Percentiles rank a stretch among this genome's conserved stretches.
These are phyloP conservation scores for Coniferiporia weirii DNA, from an alignment of 1,284 basidiomycete species.

Conservation along the genomic window DNA sequence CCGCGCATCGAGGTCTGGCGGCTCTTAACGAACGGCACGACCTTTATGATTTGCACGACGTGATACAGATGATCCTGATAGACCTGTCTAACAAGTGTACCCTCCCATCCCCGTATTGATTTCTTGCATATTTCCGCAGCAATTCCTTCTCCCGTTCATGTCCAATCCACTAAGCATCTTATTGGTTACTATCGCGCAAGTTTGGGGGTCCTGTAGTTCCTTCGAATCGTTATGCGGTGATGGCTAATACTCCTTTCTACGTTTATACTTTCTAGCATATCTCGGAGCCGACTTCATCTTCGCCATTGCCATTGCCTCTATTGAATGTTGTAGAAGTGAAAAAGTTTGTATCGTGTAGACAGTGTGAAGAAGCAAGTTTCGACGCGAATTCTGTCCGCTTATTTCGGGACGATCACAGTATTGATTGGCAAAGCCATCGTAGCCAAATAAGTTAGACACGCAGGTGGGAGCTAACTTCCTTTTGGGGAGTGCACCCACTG, in stretches of 20 bases:
- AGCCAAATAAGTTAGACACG: too few relatives aligned
- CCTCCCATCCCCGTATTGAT: background rate
- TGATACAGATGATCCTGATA: background rate
- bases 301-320: background rate
- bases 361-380: background rate
- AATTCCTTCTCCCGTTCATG: background rate
- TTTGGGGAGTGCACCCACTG: too few relatives aligned
- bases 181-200: background rate
- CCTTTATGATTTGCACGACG: background rate
- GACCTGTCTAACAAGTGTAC: background rate
- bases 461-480: too few relatives aligned
- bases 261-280: background rate
- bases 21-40: background rate
- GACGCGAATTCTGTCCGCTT: too few relatives aligned
- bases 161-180: too few relatives aligned
- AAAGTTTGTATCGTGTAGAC: background rate
- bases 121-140: constrained; percentile 5
- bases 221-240: background rate
- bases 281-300: background rate
- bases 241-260: background rate
- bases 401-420: too few relatives aligned
- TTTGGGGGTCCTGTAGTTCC: background rate
- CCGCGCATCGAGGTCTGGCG: constrained; percentile 41
- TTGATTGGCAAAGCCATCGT: too few relatives aligned
- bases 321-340: background rate